Evolutionary conservation across 352 stramenopile genomes (phyloP).

Genomic region (Phytophthora capsici): DNA sequence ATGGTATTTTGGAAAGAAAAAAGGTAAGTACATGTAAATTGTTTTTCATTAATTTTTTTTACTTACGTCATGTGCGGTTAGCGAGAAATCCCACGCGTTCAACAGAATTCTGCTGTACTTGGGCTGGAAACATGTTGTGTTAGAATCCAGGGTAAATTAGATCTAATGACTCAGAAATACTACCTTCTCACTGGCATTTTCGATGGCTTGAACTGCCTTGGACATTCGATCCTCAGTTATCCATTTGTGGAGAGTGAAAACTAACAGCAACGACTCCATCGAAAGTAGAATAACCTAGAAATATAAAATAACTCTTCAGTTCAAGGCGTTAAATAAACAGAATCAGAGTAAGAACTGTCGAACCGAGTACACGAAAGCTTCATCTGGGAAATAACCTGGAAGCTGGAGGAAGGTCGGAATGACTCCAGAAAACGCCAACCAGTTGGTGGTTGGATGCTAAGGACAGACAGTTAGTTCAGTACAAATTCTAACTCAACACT

Average conservation of each 20-base stretch:
- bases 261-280: conserved; percentile 58
- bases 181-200: conserved; percentile 52
- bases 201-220: conserved; percentile 63
- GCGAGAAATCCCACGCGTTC: conserved; percentile 79
- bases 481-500: not conserved
- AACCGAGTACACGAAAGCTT: conserved; percentile 68
- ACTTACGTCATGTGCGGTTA: conserved; percentile 49
- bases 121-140: conserved; percentile 32
- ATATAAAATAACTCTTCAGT: not conserved
- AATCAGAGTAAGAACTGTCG: not conserved
- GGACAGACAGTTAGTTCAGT: not conserved
- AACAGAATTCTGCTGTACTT: conserved; percentile 69
- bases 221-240: conserved; percentile 68
- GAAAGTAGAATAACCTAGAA: conserved; percentile 50
- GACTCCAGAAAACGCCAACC: conserved; percentile 51
- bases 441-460: conserved; percentile 28
- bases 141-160: not conserved
- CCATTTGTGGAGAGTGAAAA: conserved; percentile 76
- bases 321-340: not conserved
- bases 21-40: not conserved
- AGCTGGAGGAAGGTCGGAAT: conserved; percentile 63
- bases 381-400: conserved; percentile 59
- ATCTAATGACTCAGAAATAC: not conserved
- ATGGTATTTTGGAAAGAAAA: not conserved
- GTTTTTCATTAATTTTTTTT: not conserved